Evolutionary conservation across 83 land plant genomes (phyloP).

Genomic region (Diphasiastrum complanatum): DNA sequence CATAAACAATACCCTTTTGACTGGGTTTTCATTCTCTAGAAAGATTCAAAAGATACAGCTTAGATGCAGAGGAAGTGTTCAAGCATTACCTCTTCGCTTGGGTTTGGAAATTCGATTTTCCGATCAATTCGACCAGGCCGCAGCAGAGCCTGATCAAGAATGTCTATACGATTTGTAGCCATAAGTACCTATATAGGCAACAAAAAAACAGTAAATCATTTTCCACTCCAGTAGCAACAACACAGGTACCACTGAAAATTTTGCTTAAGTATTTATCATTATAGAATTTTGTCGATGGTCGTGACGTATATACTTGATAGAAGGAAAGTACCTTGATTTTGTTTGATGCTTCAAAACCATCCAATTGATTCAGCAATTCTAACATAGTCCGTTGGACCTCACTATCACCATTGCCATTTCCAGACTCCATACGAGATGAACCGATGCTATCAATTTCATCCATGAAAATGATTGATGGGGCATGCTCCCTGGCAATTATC

Average conservation of each 20-base stretch:
- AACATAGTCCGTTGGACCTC: constrained; percentile 98
- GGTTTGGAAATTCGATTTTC: constrained; percentile 97
- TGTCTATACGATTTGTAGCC: constrained; percentile 95
- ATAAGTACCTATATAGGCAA: constrained; percentile 63
- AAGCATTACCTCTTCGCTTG: constrained; percentile 98
- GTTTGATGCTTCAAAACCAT: constrained; percentile 97
- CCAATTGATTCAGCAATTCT: constrained; percentile 94
- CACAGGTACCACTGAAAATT: no score
- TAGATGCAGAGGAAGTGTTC: neutral
- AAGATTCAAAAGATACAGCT: neutral
- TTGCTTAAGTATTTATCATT: no score
- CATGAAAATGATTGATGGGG: constrained; percentile 96
- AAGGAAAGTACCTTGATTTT: constrained; percentile 78
- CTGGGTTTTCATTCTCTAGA: no score
- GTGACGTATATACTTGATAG: no score
- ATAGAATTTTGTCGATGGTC: no score
- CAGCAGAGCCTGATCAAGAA: constrained; percentile 91
- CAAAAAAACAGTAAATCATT: neutral
- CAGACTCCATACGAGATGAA: constrained; percentile 94
- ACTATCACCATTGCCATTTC: constrained; percentile 94
- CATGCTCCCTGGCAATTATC: constrained; percentile 72
- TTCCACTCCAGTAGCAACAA: no score
- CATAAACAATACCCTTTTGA: no score
- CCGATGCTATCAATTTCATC: constrained; percentile 99
- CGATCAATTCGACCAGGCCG: constrained; percentile 98